These are phyloP conservation scores for Ophiostoma montium DNA, from an alignment of 2,329 filamentous ascomycete species.

Conservation along the genomic window DNA sequence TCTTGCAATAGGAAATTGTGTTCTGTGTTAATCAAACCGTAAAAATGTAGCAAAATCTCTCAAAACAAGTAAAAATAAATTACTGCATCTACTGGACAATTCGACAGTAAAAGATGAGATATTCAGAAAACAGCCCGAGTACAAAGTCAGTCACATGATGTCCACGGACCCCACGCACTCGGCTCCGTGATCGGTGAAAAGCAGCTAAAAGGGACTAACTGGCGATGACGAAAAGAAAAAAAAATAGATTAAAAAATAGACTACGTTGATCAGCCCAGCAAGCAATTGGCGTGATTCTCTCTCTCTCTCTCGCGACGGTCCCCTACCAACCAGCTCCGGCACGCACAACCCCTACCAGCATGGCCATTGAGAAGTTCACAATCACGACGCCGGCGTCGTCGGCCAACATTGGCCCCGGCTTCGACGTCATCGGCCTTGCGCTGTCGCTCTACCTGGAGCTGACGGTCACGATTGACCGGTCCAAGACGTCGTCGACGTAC, in stretches of 20 bases:
- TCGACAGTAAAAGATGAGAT: too few relatives aligned
- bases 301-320: background rate
- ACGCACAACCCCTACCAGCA: constrained; percentile 1
- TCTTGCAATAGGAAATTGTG: too few relatives aligned
- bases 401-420: constrained; percentile 93
- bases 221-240: background rate
- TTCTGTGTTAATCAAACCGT: too few relatives aligned
- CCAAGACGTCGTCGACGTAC: constrained; percentile 36
- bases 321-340: too few relatives aligned
- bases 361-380: constrained; percentile 40
- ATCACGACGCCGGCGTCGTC: constrained; percentile 86
- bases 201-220: background rate
- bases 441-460: constrained; percentile 90
- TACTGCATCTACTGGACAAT: too few relatives aligned
- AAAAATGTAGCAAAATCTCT: too few relatives aligned
- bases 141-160: too few relatives aligned
- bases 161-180: too few relatives aligned
- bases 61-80: too few relatives aligned
- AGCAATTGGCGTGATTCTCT: background rate
- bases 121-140: too few relatives aligned
- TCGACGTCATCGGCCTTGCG: constrained; percentile 93
- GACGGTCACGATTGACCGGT: constrained; percentile 59
- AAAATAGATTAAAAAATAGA: background rate
- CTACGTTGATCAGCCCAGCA: background rate
- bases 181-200: too few relatives aligned